Evolutionary conservation across 2,329 filamentous ascomycete genomes (phyloP), one percentile per base, ranked within the genome.

Genomic region (Colletotrichum lentis): DNA sequence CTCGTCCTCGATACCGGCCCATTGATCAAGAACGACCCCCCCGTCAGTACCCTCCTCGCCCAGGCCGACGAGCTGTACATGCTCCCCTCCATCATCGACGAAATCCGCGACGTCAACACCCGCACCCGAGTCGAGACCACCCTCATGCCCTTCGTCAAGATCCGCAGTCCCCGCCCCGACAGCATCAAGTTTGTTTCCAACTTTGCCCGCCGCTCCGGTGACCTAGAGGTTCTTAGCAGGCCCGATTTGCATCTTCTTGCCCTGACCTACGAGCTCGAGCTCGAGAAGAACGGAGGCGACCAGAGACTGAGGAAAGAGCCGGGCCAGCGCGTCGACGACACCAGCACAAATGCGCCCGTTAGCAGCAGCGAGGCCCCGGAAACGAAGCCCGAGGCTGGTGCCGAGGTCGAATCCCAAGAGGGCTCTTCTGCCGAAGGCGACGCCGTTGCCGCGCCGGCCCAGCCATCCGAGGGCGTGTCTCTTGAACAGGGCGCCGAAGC

Each of bases 231-330:
- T 0, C 82, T 99, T 67, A 97, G 94, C 80, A 89, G 86, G 76
- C 91, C 94, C 1, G 96, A 99, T 88, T 83, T 98, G 69, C 91
- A 96, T 73, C 86, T 99, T 47, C 83, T 98, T 75, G 96, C 95
- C 10, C 82, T 99, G 64, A 91, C 93, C 1, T 98, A 98, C 77
- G 96, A 99, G 77, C 77, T 98, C n/a, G 95, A 98, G 74, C 91
- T 92, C 74, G 94, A 98, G 82, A 84, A 90, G 67, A 96, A 97
- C 76, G 88, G 90, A n/a, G 94, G 94, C 2, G 90, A 97, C 76
- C 97, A 93, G 91, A 87, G 94, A 68, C 75, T 97, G 77, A 85
- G 94, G 70, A 92, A 86, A 66, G 85, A 87, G 3, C 95, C 95
- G 0, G 91, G 90, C 0, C 94, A 97, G 77, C 94, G 94, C 78